Percentiles rank a stretch among this genome's conserved stretches.
phyloP scores from a whole-genome alignment of 345 rosid species.

The Tarenaya hassleriana region DNA sequence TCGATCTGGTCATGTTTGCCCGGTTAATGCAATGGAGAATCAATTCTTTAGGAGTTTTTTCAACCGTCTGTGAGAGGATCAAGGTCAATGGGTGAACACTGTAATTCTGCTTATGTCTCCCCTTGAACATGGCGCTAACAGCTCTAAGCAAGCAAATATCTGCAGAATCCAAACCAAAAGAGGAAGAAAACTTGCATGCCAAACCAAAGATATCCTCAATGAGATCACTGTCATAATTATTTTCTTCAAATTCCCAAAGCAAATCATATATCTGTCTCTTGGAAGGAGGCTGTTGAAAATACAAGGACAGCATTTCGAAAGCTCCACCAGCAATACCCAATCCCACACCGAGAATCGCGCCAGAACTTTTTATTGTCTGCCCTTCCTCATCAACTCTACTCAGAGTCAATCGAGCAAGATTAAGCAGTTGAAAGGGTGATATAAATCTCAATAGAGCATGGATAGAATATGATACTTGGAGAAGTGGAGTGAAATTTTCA shows the following conservation, averaged over 20 bases:
- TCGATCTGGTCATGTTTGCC: constrained; percentile 50
- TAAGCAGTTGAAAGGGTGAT: constrained; percentile 70
- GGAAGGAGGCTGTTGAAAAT: constrained; percentile 43
- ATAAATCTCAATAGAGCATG: constrained; percentile 47
- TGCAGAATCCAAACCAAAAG: constrained; percentile 39
- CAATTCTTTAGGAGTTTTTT: constrained; percentile 52
- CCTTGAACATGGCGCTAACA: constrained; percentile 36
- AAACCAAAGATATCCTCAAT: constrained; percentile 56
- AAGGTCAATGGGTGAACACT: constrained; percentile 53
- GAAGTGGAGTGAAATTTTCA: constrained; percentile 38
- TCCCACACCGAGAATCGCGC: constrained; percentile 39
- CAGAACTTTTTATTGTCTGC: constrained; percentile 23
- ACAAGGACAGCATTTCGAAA: constrained; percentile 48
- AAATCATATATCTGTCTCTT: constrained; percentile 37
- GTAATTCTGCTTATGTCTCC: constrained; percentile 29
- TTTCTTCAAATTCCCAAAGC: constrained; percentile 50
- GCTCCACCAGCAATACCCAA: constrained; percentile 59
- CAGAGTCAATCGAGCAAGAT: constrained; percentile 52
- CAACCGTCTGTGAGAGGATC: constrained; percentile 42
- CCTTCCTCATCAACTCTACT: constrained; percentile 34
- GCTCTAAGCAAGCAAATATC: constrained; percentile 64
- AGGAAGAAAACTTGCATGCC: constrained; percentile 49
- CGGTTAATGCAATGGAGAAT: constrained; percentile 49
- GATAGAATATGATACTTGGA: constrained; percentile 47
- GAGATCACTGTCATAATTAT: constrained; percentile 37